phyloP scores from a whole-genome alignment of 2,329 filamentous ascomycete species.

The Ophiostoma angusticollis region DNA sequence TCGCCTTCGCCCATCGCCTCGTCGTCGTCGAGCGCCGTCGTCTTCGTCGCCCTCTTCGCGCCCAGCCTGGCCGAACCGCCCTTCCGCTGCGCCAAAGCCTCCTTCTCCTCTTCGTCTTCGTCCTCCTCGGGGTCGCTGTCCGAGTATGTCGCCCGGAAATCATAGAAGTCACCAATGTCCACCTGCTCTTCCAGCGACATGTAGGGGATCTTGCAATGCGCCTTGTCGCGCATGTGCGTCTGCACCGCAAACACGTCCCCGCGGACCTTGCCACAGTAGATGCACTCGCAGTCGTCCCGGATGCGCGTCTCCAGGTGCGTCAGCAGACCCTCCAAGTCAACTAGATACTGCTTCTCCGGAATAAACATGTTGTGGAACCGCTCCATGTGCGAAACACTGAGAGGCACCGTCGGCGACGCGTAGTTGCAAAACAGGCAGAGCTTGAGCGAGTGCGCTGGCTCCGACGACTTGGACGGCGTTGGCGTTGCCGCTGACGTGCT shows the following conservation, averaged over 20 bases:
- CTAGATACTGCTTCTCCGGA: constrained; percentile 74
- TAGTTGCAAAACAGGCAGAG: constrained; percentile 88
- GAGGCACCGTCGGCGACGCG: constrained; percentile 57
- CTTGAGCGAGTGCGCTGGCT: constrained; percentile 31
- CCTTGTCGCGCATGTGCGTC: constrained; percentile 94
- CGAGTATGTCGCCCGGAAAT: constrained; percentile 91
- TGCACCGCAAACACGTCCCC: constrained; percentile 69
- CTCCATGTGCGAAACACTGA: constrained; percentile 82
- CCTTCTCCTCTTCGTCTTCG: constrained; percentile 45
- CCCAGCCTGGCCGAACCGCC: constrained; percentile 60
- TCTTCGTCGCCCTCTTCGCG: constrained; percentile 40
- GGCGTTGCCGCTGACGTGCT: constrained; percentile 17
- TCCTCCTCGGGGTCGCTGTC: constrained; percentile 52
- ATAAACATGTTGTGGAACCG: constrained; percentile 92
- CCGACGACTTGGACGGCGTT: constrained; percentile 19
- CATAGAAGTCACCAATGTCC: constrained; percentile 91
- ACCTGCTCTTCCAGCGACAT: constrained; percentile 79
- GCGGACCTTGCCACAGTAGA: constrained; percentile 78
- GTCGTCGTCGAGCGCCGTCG: constrained; percentile 24
- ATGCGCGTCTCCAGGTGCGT: constrained; percentile 69
- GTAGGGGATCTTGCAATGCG: constrained; percentile 94
- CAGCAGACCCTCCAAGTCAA: constrained; percentile 70
- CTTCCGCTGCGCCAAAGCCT: constrained; percentile 25
- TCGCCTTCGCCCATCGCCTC: constrained; percentile 33
- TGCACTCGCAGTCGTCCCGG: constrained; percentile 65